Evolutionary conservation across 768 basidiomycete species (phyloP).

Genomic region (Mycena maculata): DNA sequence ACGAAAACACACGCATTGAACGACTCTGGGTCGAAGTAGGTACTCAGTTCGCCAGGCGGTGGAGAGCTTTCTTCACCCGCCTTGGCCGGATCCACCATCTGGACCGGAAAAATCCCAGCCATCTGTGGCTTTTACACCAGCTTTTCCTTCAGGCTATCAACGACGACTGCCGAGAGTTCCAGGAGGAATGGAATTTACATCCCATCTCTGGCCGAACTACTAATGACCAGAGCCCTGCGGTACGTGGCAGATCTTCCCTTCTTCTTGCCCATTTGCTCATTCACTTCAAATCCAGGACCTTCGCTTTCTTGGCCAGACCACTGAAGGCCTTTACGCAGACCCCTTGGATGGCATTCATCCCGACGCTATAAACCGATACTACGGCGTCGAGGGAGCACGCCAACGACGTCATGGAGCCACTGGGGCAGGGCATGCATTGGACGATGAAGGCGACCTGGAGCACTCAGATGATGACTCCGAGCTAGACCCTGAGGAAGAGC

Average conservation of each 20-base stretch:
- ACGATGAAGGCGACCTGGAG: neutral
- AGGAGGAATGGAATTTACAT: constrained; percentile 47
- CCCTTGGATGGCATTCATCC: constrained; percentile 13
- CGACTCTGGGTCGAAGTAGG: constrained; percentile 7
- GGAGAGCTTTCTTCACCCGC: neutral
- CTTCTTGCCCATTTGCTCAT: neutral
- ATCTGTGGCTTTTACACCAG: constrained; percentile 2
- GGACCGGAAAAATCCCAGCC: constrained; percentile 3
- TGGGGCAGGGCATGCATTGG: neutral
- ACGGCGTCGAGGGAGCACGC: neutral
- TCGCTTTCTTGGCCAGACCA: constrained; percentile 10
- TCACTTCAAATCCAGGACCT: neutral
- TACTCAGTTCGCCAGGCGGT: neutral
- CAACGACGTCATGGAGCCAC: neutral
- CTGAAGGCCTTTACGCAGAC: neutral
- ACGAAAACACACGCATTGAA: neutral
- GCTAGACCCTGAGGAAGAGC: neutral
- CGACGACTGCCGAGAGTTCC: constrained; percentile 42
- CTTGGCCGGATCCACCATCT: constrained; percentile 1
- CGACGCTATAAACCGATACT: constrained; percentile 12
- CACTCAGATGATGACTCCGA: neutral
- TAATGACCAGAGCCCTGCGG: constrained; percentile 18
- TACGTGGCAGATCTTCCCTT: neutral
- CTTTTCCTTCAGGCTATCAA: constrained; percentile 47
- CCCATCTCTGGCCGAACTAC: constrained; percentile 36